phyloP scores from a whole-genome alignment of 805 yeast genomes.

The Spencermartinsiella europaea region DNA sequence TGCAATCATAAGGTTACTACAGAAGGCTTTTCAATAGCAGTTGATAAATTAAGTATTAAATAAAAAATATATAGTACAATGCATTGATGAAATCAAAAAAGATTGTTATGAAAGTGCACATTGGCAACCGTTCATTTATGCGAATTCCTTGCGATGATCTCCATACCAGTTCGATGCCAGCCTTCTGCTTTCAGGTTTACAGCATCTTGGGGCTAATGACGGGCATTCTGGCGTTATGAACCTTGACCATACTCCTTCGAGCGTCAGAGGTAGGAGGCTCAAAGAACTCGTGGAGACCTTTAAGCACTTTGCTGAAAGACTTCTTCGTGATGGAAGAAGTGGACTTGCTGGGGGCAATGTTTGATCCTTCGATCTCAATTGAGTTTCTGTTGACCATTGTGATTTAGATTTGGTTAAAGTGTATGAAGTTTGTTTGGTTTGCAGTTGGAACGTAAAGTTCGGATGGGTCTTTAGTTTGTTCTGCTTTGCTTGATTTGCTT shows the following conservation, averaged over 20 bases:
- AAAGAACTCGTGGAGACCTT: constrained; percentile 5
- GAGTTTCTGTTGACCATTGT: neutral
- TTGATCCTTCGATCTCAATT: neutral
- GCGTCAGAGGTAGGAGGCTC: constrained; percentile 4
- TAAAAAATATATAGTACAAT: neutral
- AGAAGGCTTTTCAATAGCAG: too few relatives aligned
- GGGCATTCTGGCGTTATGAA: too few relatives aligned
- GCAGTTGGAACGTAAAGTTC: neutral
- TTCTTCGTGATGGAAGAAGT: constrained; percentile 8
- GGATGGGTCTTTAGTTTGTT: neutral
- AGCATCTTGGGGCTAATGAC: neutral
- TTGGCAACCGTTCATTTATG: too few relatives aligned
- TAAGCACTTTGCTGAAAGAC: constrained; percentile 4
- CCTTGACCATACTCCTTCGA: neutral
- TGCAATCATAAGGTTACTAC: too few relatives aligned
- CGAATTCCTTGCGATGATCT: too few relatives aligned
- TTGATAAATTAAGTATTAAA: neutral
- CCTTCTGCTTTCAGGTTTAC: too few relatives aligned
- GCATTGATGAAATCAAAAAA: neutral
- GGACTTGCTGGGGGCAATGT: constrained; percentile 7
- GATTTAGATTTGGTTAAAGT: too few relatives aligned
- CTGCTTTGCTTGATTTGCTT: neutral
- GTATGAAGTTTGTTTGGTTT: too few relatives aligned
- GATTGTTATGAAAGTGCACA: too few relatives aligned
- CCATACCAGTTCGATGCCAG: too few relatives aligned